These are phyloP conservation scores for Penicillium decumbens DNA, from an alignment of 2,329 filamentous ascomycete species.

Conservation along the genomic window DNA sequence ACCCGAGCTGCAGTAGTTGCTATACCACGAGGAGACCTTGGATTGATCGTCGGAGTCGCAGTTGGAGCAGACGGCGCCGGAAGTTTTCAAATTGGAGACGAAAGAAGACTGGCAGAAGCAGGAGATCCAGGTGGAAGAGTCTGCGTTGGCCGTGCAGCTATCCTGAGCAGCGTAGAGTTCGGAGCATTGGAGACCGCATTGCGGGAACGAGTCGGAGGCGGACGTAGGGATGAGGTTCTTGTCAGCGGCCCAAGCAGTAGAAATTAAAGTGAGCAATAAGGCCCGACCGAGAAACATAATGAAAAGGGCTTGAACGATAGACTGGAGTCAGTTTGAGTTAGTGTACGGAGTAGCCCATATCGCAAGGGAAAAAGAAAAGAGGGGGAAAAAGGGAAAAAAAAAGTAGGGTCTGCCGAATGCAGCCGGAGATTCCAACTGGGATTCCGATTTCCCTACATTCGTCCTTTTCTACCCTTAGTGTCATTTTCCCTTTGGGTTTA, in stretches of 20 bases:
- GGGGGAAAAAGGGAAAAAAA: neutral
- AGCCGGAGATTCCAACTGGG: neutral
- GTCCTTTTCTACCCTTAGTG: neutral
- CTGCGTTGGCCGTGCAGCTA: slow-evolving; percentile 55
- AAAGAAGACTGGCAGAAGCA: slow-evolving; percentile 69
- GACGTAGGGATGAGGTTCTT: slow-evolving; percentile 34
- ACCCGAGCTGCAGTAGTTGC: slow-evolving; percentile 56
- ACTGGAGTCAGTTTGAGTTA: neutral
- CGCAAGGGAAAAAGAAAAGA: neutral
- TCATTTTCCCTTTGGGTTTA: neutral
- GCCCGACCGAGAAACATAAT: slow-evolving; percentile 10
- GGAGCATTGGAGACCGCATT: slow-evolving; percentile 58
- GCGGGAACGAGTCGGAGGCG: slow-evolving; percentile 50
- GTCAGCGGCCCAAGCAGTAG: slow-evolving; percentile 22
- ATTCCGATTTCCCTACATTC: neutral
- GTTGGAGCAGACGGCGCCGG: slow-evolving; percentile 58
- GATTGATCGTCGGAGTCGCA: slow-evolving; percentile 54
- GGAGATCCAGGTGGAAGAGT: slow-evolving; percentile 53
- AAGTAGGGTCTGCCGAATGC: neutral
- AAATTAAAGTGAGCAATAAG: slow-evolving; percentile 20
- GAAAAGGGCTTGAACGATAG: neutral
- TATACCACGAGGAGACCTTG: slow-evolving; percentile 67
- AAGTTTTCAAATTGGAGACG: slow-evolving; percentile 56
- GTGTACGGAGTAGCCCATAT: neutral
- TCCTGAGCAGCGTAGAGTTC: slow-evolving; percentile 65